A percentile compares a stretch with the other conserved stretches of the same genome.
Conservation (phyloP, 2,329 filamentous ascomycete species). For the Scedosporium dehoogii region DNA sequence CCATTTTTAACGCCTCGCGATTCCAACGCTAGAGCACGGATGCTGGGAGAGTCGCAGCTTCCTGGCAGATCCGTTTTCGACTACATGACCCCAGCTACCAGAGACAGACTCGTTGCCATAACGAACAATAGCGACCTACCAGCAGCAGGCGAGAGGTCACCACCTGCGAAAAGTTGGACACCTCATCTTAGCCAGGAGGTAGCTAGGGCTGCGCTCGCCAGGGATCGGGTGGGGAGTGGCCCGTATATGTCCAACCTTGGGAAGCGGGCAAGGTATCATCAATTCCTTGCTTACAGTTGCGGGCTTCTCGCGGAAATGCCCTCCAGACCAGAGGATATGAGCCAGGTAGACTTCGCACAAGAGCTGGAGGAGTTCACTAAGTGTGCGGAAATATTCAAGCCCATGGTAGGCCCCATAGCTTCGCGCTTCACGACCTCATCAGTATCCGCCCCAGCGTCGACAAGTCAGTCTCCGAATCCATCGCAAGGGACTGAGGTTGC, state of each 20-base stretch:
- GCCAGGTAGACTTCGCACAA: constrained; percentile 58
- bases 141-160: constrained; percentile 29
- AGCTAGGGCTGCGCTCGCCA: constrained; percentile 57
- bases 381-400: constrained; percentile 69
- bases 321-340: constrained; percentile 27
- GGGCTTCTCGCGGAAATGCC: constrained; percentile 31
- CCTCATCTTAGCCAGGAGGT: constrained; percentile 57
- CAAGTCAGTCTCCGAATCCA: constrained; percentile 7
- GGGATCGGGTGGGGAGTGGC: constrained; percentile 55
- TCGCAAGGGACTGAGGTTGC: constrained; percentile 17
- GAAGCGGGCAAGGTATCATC: constrained; percentile 72
- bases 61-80: constrained; percentile 95
- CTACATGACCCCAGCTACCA: constrained; percentile 68
- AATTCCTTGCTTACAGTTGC: constrained; percentile 56
- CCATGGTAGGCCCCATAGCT: constrained; percentile 86
- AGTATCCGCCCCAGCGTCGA: constrained; percentile 23
- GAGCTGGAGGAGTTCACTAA: constrained; percentile 69
- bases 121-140: constrained; percentile 50
- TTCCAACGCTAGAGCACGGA: background rate
- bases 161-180: constrained; percentile 51
- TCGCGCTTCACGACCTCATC: constrained; percentile 76
- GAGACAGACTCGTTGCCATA: constrained; percentile 64
- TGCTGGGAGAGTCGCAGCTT: constrained; percentile 62
- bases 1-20: constrained; percentile 1
- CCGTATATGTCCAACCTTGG: constrained; percentile 76